These are phyloP conservation scores for Fusarium foetens DNA, from an alignment of 2,329 filamentous ascomycete species.

Conservation along the genomic window DNA sequence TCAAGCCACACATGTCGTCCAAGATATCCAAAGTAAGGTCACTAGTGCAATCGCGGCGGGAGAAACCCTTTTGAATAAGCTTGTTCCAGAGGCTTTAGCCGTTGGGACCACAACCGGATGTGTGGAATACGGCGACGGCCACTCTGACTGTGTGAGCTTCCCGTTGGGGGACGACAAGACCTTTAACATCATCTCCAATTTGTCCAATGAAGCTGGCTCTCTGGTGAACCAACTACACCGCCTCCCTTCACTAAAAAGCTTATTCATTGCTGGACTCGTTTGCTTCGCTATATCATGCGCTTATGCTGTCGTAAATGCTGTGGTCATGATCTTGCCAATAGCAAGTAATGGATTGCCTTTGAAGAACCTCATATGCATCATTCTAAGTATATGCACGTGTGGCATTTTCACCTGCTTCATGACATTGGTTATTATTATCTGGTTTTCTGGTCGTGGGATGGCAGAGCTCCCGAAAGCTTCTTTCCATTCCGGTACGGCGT, in stretches of 20 bases:
- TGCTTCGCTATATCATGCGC: neutral
- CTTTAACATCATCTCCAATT: slow-evolving; percentile 4
- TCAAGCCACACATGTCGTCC: slow-evolving; percentile 3
- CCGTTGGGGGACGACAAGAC: slow-evolving; percentile 1
- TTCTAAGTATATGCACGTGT: neutral
- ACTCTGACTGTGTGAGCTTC: slow-evolving; percentile 6
- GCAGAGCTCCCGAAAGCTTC: neutral
- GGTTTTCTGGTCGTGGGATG: neutral
- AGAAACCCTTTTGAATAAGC: slow-evolving; percentile 7
- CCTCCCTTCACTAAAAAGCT: neutral
- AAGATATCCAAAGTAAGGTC: slow-evolving; percentile 7
- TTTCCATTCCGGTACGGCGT: neutral
- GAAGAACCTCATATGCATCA: slow-evolving; percentile 1
- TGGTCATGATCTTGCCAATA: neutral
- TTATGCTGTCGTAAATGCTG: neutral
- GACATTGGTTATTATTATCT: neutral
- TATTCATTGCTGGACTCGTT: neutral
- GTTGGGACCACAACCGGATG: slow-evolving; percentile 4
- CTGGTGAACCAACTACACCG: slow-evolving; percentile 1
- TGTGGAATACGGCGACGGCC: slow-evolving; percentile 5
- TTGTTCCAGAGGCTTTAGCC: slow-evolving; percentile 1
- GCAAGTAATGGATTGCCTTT: slow-evolving; percentile 2
- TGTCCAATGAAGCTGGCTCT: neutral
- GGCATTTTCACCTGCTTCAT: neutral
- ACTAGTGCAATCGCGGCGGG: slow-evolving; percentile 9